A percentile compares a stretch with the other conserved stretches of the same genome.
phyloP scores from a whole-genome alignment of 108 stramenopile genomes.

The Epipyxis sp. region DNA sequence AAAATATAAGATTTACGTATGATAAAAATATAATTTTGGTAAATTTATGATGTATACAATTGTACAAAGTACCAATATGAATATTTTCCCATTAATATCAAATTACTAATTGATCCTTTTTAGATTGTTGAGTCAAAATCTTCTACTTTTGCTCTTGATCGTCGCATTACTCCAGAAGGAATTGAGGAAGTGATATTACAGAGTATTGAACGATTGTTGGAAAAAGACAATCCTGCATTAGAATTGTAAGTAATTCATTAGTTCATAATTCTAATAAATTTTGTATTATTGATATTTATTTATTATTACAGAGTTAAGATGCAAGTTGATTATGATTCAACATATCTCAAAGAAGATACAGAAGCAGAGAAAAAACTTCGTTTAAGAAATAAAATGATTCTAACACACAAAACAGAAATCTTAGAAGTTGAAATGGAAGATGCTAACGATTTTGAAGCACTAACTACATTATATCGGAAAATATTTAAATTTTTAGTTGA shows the following conservation, averaged over 20 bases:
- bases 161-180: neutral
- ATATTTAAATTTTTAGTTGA: slow-evolving; percentile 53
- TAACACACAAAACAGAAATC: neutral
- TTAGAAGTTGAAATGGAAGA: slow-evolving; percentile 27
- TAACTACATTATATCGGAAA: slow-evolving; percentile 56
- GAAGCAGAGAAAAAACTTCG: neutral
- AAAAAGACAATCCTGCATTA: slow-evolving; percentile 42
- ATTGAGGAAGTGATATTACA: slow-evolving; percentile 38
- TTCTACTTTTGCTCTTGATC: slow-evolving; percentile 26
- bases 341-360: slow-evolving; percentile 42
- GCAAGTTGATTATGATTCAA: slow-evolving; percentile 59
- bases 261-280: neutral
- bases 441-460: slow-evolving; percentile 47
- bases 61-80: slow-evolving; percentile 30
- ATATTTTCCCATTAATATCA: slow-evolving; percentile 14
- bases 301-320: slow-evolving; percentile 42
- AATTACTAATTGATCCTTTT: slow-evolving; percentile 33
- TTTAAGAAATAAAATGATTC: neutral
- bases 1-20: neutral
- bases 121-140: slow-evolving; percentile 44
- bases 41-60: no score
- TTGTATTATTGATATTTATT: neutral
- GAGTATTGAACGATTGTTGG: slow-evolving; percentile 32
- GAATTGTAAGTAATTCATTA: slow-evolving; percentile 54
- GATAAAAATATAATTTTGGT: no score